phyloP scores from a whole-genome alignment of 2,329 filamentous ascomycete genomes.

The Westerdykella sp. region DNA sequence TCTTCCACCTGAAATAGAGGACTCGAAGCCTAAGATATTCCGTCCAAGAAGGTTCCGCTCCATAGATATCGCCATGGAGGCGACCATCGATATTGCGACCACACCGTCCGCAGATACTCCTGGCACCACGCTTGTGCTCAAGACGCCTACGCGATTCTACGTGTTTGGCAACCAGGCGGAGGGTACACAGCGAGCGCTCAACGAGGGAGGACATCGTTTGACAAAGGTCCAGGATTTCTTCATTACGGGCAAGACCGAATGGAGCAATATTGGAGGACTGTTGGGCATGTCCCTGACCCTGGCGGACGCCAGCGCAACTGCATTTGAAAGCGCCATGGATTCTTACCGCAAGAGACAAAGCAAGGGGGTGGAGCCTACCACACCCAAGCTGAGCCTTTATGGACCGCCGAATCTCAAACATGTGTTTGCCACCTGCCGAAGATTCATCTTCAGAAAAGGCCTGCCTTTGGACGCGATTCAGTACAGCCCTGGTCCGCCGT shows the following conservation, averaged over 20 bases:
- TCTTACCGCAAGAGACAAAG: constrained; percentile 16
- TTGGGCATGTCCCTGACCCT: constrained; percentile 80
- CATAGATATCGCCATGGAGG: constrained; percentile 54
- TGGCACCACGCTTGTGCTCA: constrained; percentile 69
- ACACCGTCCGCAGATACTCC: constrained; percentile 84
- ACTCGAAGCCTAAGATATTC: no score
- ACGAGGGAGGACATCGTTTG: constrained; percentile 60
- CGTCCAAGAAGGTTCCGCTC: no score
- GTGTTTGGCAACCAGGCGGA: constrained; percentile 77
- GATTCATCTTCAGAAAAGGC: constrained; percentile 80
- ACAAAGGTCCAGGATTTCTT: constrained; percentile 70
- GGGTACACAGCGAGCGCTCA: constrained; percentile 72
- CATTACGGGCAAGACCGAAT: constrained; percentile 69
- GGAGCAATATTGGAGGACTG: constrained; percentile 72
- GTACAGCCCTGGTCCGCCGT: constrained; percentile 37
- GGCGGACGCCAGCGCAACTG: constrained; percentile 57
- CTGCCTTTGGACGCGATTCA: constrained; percentile 69
- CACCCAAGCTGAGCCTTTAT: constrained; percentile 52
- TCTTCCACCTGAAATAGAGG: no score
- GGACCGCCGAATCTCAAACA: constrained; percentile 76
- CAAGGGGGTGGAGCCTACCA: constrained; percentile 12
- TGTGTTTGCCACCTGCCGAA: constrained; percentile 70
- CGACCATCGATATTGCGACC: constrained; percentile 66
- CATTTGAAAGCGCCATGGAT: constrained; percentile 42
- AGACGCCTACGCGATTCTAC: constrained; percentile 78